Evolutionary conservation across 2,329 filamentous ascomycete genomes (phyloP).

Genomic region (Pseudocercospora vitis): DNA sequence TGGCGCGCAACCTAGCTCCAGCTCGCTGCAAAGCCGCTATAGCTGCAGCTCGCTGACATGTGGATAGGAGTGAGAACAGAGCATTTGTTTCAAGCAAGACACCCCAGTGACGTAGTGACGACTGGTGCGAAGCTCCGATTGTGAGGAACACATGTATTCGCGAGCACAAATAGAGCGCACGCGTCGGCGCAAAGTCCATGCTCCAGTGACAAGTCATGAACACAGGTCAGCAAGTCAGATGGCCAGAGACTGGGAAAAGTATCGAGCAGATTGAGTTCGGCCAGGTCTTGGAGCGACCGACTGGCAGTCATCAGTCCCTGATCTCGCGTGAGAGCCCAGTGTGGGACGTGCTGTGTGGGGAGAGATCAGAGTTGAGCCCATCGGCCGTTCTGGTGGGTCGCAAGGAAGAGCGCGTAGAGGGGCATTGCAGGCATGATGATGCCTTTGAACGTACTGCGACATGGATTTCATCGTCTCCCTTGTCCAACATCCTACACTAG

Average conservation of each 20-base stretch:
- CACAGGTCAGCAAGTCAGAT: background rate
- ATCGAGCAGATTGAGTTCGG: constrained; percentile 13
- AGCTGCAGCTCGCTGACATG: constrained; percentile 3
- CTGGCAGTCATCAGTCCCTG: constrained; percentile 11
- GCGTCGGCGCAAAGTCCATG: too few species aligned
- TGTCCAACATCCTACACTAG: constrained; percentile 12
- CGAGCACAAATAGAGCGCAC: too few species aligned
- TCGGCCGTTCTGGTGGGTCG: constrained; percentile 11
- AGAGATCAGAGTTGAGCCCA: constrained; percentile 15
- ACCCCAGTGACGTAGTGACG: background rate
- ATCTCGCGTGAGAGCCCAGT: constrained; percentile 10
- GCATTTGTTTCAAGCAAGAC: constrained; percentile 10
- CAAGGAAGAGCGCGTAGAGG: constrained; percentile 14
- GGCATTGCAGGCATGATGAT: constrained; percentile 10
- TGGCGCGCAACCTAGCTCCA: background rate
- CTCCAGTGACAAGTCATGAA: constrained; percentile 2
- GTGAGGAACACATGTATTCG: too few species aligned
- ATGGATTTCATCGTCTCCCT: constrained; percentile 1
- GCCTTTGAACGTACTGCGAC: background rate
- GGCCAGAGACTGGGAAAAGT: background rate
- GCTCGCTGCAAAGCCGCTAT: background rate
- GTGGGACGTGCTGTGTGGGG: too few species aligned
- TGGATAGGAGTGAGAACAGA: background rate
- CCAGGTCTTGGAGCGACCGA: constrained; percentile 16
- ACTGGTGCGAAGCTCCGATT: background rate